Evolutionary conservation across 805 yeast species (phyloP).

Genomic region (Scheffersomyces stipitis): DNA sequence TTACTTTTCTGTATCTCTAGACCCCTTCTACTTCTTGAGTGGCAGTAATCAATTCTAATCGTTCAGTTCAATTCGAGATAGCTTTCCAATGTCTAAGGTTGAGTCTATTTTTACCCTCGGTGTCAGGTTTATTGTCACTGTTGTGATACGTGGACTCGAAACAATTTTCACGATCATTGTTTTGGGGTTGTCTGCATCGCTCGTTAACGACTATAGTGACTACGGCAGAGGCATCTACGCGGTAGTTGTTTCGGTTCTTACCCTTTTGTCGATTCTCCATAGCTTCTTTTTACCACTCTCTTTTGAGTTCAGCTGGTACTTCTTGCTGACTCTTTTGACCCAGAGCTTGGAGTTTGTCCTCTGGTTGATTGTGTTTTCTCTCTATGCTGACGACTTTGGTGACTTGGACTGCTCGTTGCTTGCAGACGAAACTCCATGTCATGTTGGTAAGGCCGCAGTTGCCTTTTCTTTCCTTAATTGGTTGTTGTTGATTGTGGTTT

Average conservation of each 20-base stretch:
- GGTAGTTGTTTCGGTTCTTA: conserved; percentile 11
- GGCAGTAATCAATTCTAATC: too few relatives aligned
- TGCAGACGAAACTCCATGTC: conserved; percentile 12
- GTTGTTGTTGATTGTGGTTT: conserved; percentile 18
- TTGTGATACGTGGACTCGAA: conserved; percentile 9
- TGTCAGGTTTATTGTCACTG: neutral
- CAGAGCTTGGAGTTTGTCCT: too few relatives aligned
- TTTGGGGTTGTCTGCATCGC: conserved; percentile 16
- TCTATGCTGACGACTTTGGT: conserved; percentile 19
- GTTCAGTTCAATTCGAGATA: too few relatives aligned
- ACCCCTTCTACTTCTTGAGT: too few relatives aligned
- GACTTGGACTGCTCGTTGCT: conserved; percentile 7
- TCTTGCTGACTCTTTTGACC: too few relatives aligned
- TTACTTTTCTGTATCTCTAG: too few relatives aligned
- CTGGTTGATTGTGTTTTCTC: conserved; percentile 24
- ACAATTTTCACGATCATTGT: conserved; percentile 12
- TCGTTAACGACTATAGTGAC: conserved; percentile 3
- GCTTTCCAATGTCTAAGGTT: too few relatives aligned
- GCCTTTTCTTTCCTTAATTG: conserved; percentile 20
- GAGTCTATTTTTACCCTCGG: neutral
- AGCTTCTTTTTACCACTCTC: too few relatives aligned
- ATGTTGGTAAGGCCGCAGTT: conserved; percentile 20
- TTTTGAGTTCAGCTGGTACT: too few relatives aligned
- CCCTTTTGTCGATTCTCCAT: too few relatives aligned
- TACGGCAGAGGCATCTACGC: conserved; percentile 8